Evolutionary conservation across 1,284 basidiomycete species (phyloP), one percentile per base, ranked within the genome.

Genomic region (Ganoderma multipileum): DNA sequence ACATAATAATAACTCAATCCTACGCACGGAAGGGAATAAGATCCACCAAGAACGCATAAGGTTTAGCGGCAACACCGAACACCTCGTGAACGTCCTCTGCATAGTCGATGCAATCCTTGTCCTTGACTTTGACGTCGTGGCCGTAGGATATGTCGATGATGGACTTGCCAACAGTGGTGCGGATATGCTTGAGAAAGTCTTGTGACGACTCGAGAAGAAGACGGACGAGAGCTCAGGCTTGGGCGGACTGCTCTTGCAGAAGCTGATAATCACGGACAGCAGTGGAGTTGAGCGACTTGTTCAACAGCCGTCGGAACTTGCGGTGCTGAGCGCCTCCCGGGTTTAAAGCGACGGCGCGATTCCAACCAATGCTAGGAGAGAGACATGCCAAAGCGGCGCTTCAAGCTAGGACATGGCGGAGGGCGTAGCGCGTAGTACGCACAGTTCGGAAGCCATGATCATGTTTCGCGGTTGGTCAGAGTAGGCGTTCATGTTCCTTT

Each of bases 1-100:
- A 16, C 16, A 3, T 3, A 42, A 18, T 6, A 16, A 42, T 18
- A 18, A 18, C 11, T 23, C 9, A 26, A 26, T 6, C 7, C 8
- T 8, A 67, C 73, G 50, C 39, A 75, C 74, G 60, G 39, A 68
- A 58, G 1, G 72, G 73, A 5, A 75, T 47, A 20, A 71, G 57
- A 57, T 75, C 72, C 38, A 72, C 70, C n/a, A 71, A 63, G 20
- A 63, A 64, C 39, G 55, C 67, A 1, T 60, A 50, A 20, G 70
- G 70, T 33, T 67, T 68, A 20, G 69, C 66, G 5, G 64, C 70
- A 0, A 59, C 38, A 18, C 60, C 68, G 23, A 67, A 70, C 18
- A 64, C 67, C 61, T 64, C 36, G 20, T 71, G 67, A 2, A 66
- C 66, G 38, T 68, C 66, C 50, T 73, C 73, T 44, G 70, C 71